Percentiles rank a stretch among this genome's conserved stretches.
Evolutionary conservation across 140 eudicot species (phyloP).

Genomic region (Senecio squalidus): DNA sequence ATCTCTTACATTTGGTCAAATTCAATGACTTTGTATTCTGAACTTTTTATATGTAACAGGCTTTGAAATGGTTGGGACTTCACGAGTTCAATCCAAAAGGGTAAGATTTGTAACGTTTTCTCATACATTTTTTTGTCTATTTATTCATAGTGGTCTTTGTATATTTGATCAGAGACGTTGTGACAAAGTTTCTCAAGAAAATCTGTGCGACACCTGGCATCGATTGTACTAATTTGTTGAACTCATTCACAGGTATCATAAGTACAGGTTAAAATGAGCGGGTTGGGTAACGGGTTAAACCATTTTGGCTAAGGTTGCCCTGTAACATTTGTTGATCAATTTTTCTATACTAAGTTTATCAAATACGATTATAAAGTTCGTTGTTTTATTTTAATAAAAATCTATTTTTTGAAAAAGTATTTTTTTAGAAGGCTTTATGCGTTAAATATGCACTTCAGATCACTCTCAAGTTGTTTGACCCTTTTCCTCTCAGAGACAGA

Average conservation of each 20-base stretch:
- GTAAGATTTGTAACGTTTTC: constrained; percentile 30
- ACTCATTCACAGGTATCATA: constrained; percentile 56
- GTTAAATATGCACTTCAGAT: no score
- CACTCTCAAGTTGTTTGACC: no score
- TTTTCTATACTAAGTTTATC: no score
- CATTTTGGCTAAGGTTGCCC: no score
- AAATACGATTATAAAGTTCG: no score
- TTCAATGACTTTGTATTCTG: background rate
- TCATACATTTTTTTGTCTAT: background rate
- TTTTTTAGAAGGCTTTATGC: no score
- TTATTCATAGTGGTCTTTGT: background rate
- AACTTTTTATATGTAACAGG: constrained; percentile 26
- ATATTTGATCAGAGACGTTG: constrained; percentile 42
- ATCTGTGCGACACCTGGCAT: constrained; percentile 47
- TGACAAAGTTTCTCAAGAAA: constrained; percentile 44
- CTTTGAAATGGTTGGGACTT: constrained; percentile 61
- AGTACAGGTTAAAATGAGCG: background rate
- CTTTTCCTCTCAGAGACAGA: no score
- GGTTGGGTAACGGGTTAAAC: background rate
- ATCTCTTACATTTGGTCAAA: background rate
- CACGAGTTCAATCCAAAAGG: constrained; percentile 73
- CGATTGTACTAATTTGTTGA: constrained; percentile 55
- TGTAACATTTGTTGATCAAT: no score
- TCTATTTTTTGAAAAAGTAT: no score
- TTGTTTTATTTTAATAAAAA: no score